These are phyloP conservation scores for Triticum aestivum DNA, from an alignment of 176 grass and related monocot genomes.

Conservation along the genomic window DNA sequence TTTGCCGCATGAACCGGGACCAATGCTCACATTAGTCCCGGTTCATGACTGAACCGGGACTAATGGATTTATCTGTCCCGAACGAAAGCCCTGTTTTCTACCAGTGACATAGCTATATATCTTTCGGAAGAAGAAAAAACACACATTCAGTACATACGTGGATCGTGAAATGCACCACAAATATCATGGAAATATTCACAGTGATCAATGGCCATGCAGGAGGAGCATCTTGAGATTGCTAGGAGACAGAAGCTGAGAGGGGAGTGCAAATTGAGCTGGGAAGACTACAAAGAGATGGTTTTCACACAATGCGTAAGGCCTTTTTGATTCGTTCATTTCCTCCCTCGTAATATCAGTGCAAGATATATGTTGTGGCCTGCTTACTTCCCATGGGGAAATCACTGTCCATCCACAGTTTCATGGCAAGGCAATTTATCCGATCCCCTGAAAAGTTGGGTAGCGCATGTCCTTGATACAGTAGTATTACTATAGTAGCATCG, in stretches of 20 bases:
- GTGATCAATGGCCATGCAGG: slow-evolving; percentile 41
- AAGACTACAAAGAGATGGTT: slow-evolving; percentile 98
- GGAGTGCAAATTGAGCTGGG: slow-evolving; percentile 68
- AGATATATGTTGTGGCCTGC: slow-evolving; percentile 19
- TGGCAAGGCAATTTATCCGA: neutral
- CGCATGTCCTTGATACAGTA: neutral
- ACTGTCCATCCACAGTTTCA: neutral
- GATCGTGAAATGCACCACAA: slow-evolving; percentile 12
- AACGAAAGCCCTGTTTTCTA: no score
- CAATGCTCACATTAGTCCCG: no score
- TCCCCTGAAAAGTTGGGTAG: neutral
- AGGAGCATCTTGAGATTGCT: slow-evolving; percentile 70
- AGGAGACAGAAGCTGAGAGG: slow-evolving; percentile 53
- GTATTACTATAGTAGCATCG: neutral
- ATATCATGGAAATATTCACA: slow-evolving; percentile 7
- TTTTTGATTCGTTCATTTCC: slow-evolving; percentile 28
- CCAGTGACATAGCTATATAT: neutral
- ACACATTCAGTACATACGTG: neutral
- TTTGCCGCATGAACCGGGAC: no score
- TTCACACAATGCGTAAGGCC: slow-evolving; percentile 90
- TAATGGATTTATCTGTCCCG: no score
- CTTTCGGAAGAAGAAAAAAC: neutral
- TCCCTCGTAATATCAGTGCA: slow-evolving; percentile 31
- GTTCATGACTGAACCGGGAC: no score
- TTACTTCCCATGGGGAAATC: neutral